Base-by-base conservation (phyloP, 805 yeast species). In the Metschnikowia similis region DNA sequence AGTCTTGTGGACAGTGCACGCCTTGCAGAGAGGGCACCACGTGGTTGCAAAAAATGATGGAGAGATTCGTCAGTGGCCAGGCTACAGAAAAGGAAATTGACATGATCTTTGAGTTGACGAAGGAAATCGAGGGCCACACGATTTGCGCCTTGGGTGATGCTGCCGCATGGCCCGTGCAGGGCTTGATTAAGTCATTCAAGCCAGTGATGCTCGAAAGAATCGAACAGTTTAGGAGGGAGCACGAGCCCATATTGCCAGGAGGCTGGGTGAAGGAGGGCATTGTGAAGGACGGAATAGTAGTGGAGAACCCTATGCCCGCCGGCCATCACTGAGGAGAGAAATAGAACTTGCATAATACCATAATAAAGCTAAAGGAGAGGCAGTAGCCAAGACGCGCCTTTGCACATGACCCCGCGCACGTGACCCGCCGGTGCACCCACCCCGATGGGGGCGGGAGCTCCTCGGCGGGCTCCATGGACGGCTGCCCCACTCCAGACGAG, bases 21-120 rank as follows among this genome's bases (percentile, higher is more conserved):
- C 96, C 96, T 51, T 89, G 96, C 73, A 83, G 96, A 67, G 96
- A 89, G 72, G 96, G 96, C 51, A 88, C 96, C 40, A 85, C 95
- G 17, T 89, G 92, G 86, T 74, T 89, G 60, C 75, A 78, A 52
- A 85, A 82, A 71, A 84, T 87, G 81, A 89, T 89, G 96, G 85
- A 84, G 65, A 80, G 96, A 65, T 80, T 89, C 67, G 80, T 74
- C 54, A 70, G 71, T 52, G 96, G 96, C 45, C 94, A 87, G 74
- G 96, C 94, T 42, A 77, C 79, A 53, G 84, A 79, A 63, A 81
- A 81, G 57, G 96, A 89, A 69, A 89, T 89, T 61, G 96, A 89
- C 64, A 82, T 82, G 87, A 82, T 89, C 51, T 77, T 80, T 61
- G 96, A 89, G 72, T 81, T 89, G 61, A 84, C 91, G 53, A 86